Base-by-base conservation (phyloP, 768 basidiomycete genomes). In the Nidularia sp. region DNA sequence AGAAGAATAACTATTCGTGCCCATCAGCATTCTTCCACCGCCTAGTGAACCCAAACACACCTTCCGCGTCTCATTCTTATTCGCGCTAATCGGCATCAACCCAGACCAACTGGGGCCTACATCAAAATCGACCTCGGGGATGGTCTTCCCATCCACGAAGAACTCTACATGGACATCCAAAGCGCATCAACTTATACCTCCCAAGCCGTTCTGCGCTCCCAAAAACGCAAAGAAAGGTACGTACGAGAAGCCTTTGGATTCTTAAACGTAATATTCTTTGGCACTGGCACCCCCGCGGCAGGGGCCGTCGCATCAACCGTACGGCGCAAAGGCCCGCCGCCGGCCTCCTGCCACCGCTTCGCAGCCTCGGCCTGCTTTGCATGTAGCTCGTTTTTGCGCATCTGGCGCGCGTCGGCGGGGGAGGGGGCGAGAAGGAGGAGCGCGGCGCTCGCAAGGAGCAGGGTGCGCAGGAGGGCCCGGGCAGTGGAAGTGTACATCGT, bases 81-180 rank as follows among this genome's bases (percentile, higher is more conserved):
- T 66, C 33, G 64, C 61, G 55, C 85, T 88, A 50, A 90, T 89
- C 2, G 88, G 88, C 49, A 90, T 60, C 22, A 90, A 68, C 6
- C 88, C 88, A 3, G 86, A 70, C 85, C 86, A 90, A 55, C 84
- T 86, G 2, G 86, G 84, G 2, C 88, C 88, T 36, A 88, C 72
- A 57, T 90, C 86, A 57, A 85, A 90, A 57, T 84, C 74, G 15
- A 90, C 83, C 42, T 83, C 71, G 4, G 88, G 88, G 43, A 90
- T 81, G 34, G 66, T 70, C 42, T 68, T 74, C 1, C 88, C 88
- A 55, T 88, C 71, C 12, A 90, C 88, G 59, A 72, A 88, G 61
- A 88, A 90, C 57, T 85, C 86, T 86, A 53, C 2, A 18, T 18
- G 18, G 18, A 18, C 18, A 18, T 18, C 18, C 18, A 18, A 18